Conservation (phyloP, 2,329 filamentous ascomycete species). For the Neophaeococcomyces mojaviensis region DNA sequence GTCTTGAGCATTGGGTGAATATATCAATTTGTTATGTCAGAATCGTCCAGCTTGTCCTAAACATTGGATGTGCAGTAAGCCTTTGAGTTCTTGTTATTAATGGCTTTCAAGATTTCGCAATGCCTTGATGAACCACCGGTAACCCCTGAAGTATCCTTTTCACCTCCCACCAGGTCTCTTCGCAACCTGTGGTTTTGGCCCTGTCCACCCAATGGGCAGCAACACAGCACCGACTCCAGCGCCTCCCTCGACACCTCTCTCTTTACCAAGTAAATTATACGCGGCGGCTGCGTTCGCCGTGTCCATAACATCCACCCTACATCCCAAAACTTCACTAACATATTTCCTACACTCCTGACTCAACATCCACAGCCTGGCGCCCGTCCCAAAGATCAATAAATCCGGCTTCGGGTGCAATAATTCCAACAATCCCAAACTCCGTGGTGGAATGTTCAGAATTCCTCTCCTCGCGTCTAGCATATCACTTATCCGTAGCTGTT, state of each 20-base stretch:
- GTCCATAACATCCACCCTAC: conserved; percentile 81
- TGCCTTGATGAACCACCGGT: too few species aligned
- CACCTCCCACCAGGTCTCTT: too few species aligned
- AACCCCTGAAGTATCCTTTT: too few species aligned
- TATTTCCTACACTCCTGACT: conserved; percentile 64
- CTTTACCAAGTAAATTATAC: conserved; percentile 91
- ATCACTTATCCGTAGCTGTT: neutral
- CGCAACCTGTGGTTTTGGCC: conserved; percentile 7
- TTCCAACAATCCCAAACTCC: conserved; percentile 19
- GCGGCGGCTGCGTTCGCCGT: conserved; percentile 90
- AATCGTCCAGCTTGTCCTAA: too few species aligned
- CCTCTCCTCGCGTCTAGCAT: conserved; percentile 10
- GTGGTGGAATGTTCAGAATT: conserved; percentile 12
- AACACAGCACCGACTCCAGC: conserved; percentile 74
- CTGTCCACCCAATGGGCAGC: conserved; percentile 77
- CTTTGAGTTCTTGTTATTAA: too few species aligned
- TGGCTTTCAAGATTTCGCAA: too few species aligned
- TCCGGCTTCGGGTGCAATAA: conserved; percentile 45
- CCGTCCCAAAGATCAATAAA: conserved; percentile 81
- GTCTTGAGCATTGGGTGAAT: too few species aligned
- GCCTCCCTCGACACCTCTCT: conserved; percentile 61
- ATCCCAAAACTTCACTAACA: conserved; percentile 62
- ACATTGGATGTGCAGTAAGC: too few species aligned
- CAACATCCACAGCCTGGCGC: conserved; percentile 65
- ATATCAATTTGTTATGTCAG: too few species aligned